Conservation (phyloP, 257 asterid species). For the Solanum neorickii region DNA sequence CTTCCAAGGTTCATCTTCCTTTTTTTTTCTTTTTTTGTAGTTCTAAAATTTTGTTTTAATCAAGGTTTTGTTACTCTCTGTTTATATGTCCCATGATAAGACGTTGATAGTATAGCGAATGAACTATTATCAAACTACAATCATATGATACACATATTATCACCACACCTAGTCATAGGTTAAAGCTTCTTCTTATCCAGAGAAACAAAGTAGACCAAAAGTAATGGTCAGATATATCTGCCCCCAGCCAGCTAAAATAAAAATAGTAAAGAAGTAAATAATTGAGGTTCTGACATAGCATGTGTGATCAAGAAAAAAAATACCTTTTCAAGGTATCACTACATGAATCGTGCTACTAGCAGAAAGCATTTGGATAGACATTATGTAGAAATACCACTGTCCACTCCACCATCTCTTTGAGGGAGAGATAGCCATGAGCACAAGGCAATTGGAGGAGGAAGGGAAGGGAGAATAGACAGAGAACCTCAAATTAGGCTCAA, state of each 20-base stretch:
- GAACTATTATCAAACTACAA: neutral
- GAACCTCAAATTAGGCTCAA: neutral
- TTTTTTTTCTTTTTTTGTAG: neutral
- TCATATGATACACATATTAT: neutral
- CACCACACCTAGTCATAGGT: neutral
- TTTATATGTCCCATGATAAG: neutral
- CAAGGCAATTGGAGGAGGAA: neutral
- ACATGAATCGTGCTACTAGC: neutral
- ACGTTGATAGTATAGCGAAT: neutral
- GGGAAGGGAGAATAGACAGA: neutral
- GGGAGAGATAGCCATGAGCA: neutral
- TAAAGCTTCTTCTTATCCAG: neutral
- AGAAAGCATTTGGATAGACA: neutral
- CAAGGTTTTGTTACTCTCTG: neutral
- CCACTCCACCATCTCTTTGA: neutral
- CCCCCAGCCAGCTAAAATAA: too few relatives aligned
- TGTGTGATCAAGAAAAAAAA: neutral
- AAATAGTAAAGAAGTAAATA: neutral
- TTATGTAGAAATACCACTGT: neutral
- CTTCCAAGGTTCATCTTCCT: neutral
- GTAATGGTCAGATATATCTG: too few relatives aligned
- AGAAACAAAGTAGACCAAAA: neutral
- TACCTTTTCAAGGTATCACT: neutral
- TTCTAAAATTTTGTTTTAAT: too few relatives aligned
- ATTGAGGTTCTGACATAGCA: neutral